Percentiles rank a stretch among this genome's conserved stretches.
These are phyloP conservation scores for Lentinula edodes DNA, from an alignment of 768 basidiomycete genomes.

Conservation along the genomic window DNA sequence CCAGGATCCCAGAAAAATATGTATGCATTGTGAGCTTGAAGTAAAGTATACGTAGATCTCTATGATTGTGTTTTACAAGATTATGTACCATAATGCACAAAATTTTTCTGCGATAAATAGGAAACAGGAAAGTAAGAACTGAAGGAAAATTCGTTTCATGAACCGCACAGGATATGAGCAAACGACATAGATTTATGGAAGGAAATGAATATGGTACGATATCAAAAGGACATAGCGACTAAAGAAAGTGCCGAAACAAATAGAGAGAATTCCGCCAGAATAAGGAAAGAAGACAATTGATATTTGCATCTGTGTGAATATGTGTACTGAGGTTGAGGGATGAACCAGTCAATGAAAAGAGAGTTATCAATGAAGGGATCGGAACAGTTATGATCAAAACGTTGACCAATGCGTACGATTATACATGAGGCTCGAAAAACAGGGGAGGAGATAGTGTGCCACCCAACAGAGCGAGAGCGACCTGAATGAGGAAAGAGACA, in stretches of 20 bases:
- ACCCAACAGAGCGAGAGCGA: neutral
- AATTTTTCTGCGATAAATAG: constrained; percentile 14
- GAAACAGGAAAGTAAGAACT: neutral
- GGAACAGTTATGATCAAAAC: neutral
- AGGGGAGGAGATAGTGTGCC: neutral
- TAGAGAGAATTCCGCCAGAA: constrained; percentile 2
- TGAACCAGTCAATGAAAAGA: neutral
- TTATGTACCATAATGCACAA: constrained; percentile 9
- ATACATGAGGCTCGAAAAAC: neutral
- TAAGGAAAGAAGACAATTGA: neutral
- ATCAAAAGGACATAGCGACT: neutral
- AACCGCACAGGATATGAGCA: constrained; percentile 8
- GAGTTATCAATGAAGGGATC: neutral
- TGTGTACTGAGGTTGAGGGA: neutral
- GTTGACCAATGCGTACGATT: constrained; percentile 5
- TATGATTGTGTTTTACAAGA: constrained; percentile 5
- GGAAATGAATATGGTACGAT: constrained; percentile 9
- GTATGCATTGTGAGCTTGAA: neutral
- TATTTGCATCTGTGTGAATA: neutral
- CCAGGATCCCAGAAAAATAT: neutral
- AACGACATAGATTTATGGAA: constrained; percentile 9
- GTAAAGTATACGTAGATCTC: constrained; percentile 1
- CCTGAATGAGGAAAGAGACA: neutral
- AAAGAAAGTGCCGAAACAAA: neutral
- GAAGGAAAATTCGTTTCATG: neutral